Evolutionary conservation across 2,329 filamentous ascomycete genomes (phyloP), one percentile per base, ranked within the genome.

Genomic region (Aphanoascus verrucosus): DNA sequence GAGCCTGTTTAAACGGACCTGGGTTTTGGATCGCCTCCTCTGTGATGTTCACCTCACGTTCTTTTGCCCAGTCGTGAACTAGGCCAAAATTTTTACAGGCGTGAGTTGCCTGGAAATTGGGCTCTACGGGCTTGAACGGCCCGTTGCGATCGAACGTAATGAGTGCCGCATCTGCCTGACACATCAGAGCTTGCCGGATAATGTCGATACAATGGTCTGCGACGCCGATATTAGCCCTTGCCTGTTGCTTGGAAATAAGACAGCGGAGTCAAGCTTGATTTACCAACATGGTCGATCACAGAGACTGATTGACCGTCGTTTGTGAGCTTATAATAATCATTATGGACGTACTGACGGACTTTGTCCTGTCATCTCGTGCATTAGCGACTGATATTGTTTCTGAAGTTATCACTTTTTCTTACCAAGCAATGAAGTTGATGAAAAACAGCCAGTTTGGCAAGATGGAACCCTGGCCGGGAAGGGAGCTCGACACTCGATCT

Each of bases 351-450:
- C 19, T 38, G 32, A 8, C 57, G 54, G 34, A 58, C 37, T 46
- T 53, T 54, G 41, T 59, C 58, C 55, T 56, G 41, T 28, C 38
- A 45, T 35, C 31, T 28, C 38, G 37, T 11, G 19, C n/a, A 45
- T 35, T 28, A 34, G 43, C 7, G 47, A 23, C 44, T 23, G 32
- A 12, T 8, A n/a, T 44, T 9, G n/a, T 43, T 14, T 35, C 23
- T 23, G 37, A 2, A 8, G 31, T 14, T 28, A 14, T 31, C 17
- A 3, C 5, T 34, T 11, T 31, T 23, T 48, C 56, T 20, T 58
- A 61, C 61, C 51, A 63, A 35, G 35, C 61, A 64, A 42, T 63
- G 61, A 1, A 63, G 57, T 37, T 63, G 61, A 49, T 63, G 56
- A 43, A 59, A 58, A 4, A 57, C 58, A 12, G 57, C 57, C 41